Conservation (phyloP, 2,329 filamentous ascomycete species). For the Fusarium oxysporum region DNA sequence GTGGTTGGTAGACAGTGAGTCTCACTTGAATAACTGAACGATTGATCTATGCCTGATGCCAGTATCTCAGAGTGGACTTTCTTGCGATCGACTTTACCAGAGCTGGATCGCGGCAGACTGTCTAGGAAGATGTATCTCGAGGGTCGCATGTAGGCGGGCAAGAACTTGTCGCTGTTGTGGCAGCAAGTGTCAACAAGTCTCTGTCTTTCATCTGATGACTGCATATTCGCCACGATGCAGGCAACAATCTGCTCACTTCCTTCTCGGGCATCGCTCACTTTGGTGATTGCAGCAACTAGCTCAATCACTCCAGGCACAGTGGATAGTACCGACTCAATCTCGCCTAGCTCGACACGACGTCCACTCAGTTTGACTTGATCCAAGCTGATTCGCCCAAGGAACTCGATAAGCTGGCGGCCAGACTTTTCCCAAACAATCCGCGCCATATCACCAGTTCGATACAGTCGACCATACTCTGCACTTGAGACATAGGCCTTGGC, state of each 20-base stretch:
- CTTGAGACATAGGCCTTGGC: slow-evolving; percentile 35
- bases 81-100: slow-evolving; percentile 8
- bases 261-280: background rate
- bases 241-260: slow-evolving; percentile 3
- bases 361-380: slow-evolving; percentile 82
- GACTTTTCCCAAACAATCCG: slow-evolving; percentile 63
- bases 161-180: background rate
- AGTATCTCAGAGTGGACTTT: background rate
- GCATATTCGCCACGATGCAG: background rate
- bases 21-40: background rate
- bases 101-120: slow-evolving; percentile 1
- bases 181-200: background rate
- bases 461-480: background rate
- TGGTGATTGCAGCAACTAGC: background rate
- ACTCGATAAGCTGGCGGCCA: slow-evolving; percentile 72
- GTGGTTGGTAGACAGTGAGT: background rate
- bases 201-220: background rate
- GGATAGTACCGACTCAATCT: slow-evolving; percentile 63
- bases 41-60: background rate
- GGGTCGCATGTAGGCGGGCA: slow-evolving; percentile 1
- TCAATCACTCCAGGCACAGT: background rate
- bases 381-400: slow-evolving; percentile 70
- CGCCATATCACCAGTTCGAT: slow-evolving; percentile 3
- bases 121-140: slow-evolving; percentile 2
- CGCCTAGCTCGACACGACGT: slow-evolving; percentile 78